These are phyloP conservation scores for Monosporozyma siamensis DNA, from an alignment of 805 yeast genomes.

Conservation along the genomic window DNA sequence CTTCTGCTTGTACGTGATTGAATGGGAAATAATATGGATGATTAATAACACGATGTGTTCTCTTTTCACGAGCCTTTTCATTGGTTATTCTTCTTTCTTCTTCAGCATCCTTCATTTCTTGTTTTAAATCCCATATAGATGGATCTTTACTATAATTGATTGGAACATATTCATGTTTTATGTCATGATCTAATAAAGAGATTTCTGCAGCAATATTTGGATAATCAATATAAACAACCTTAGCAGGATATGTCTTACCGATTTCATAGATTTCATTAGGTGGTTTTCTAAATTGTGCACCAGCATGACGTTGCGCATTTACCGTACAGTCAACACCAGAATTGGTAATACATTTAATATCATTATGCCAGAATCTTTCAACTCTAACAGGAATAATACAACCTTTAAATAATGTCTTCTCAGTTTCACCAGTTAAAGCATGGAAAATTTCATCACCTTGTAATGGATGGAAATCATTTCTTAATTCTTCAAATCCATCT, in stretches of 20 bases:
- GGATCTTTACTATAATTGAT: constrained; percentile 39
- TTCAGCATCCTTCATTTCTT: constrained; percentile 57
- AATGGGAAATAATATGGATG: constrained; percentile 87
- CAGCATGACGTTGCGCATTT: constrained; percentile 38
- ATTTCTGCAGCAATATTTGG: constrained; percentile 66
- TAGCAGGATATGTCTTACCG: constrained; percentile 85
- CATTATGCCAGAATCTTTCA: constrained; percentile 35
- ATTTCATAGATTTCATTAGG: constrained; percentile 38
- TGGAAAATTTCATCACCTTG: constrained; percentile 70
- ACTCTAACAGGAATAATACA: constrained; percentile 71
- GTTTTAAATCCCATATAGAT: constrained; percentile 69
- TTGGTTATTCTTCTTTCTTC: constrained; percentile 42
- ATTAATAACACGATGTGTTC: constrained; percentile 65
- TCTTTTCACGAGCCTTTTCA: constrained; percentile 57
- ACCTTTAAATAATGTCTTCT: constrained; percentile 57
- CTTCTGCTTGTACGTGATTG: constrained; percentile 84
- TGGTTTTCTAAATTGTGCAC: constrained; percentile 39
- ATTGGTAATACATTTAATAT: constrained; percentile 39
- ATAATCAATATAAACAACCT: constrained; percentile 60
- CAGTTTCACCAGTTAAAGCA: constrained; percentile 80
- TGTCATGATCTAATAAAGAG: constrained; percentile 58
- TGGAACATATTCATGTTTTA: constrained; percentile 41
- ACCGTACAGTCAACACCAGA: constrained; percentile 57
- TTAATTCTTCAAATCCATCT: constrained; percentile 77
- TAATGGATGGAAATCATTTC: constrained; percentile 60